Evolutionary conservation across 2,329 filamentous ascomycete genomes (phyloP).

Genomic region (Atkinsonella texensis): DNA sequence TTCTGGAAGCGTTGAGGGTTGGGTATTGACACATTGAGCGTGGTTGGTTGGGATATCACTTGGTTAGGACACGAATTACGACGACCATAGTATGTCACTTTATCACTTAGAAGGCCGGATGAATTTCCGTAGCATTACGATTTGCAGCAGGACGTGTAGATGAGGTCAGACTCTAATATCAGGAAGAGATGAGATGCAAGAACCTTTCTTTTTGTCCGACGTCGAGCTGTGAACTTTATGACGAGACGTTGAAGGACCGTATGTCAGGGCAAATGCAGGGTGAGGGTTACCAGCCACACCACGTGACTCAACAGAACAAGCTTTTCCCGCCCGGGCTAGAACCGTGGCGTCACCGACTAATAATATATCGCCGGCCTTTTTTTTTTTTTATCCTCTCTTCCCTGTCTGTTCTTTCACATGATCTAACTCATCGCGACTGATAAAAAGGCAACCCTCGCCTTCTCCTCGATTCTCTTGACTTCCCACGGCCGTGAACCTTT

Average conservation of each 20-base stretch:
- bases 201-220: not conserved
- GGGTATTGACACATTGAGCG: not conserved
- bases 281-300: not conserved
- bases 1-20: not conserved
- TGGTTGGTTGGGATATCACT: slow-evolving; percentile 3
- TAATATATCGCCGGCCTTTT: not conserved
- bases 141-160: not conserved
- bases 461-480: slow-evolving; percentile 1
- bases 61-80: slow-evolving; percentile 4
- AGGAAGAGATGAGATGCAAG: not conserved
- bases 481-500: slow-evolving; percentile 45
- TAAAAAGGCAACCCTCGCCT: slow-evolving; percentile 1
- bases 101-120: not conserved
- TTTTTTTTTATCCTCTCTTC: slow-evolving; percentile 7
- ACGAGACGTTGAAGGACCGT: too few relatives aligned
- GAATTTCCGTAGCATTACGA: too few relatives aligned
- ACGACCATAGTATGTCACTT: not conserved
- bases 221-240: not conserved
- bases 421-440: slow-evolving; percentile 5
- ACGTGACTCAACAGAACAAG: not conserved
- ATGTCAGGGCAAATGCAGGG: not conserved
- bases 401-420: not conserved
- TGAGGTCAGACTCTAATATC: too few relatives aligned
- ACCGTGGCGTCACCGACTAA: slow-evolving; percentile 1
- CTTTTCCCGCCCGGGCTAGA: not conserved